Conservation (phyloP, 2,329 filamentous ascomycete species). For the Fonsecaea erecta region DNA sequence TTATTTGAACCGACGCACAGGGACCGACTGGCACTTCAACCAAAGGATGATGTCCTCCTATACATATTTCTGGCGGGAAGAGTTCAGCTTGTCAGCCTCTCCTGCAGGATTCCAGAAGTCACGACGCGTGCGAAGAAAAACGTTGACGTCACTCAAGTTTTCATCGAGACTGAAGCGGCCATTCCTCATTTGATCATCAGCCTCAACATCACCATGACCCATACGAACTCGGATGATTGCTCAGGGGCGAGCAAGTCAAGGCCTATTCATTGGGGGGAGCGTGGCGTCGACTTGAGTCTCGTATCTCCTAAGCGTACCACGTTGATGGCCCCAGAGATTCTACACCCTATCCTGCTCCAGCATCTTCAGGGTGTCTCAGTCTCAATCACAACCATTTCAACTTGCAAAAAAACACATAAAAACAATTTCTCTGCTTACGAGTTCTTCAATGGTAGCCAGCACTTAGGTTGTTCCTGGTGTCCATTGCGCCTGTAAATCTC, state of each 20-base stretch:
- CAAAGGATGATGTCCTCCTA: neutral
- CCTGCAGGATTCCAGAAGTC: neutral
- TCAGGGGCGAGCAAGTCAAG: too few species aligned
- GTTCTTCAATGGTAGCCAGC: neutral
- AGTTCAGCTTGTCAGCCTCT: constrained; percentile 8
- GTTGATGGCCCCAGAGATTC: too few species aligned
- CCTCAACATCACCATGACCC: neutral
- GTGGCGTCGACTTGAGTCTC: too few species aligned
- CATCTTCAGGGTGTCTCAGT: too few species aligned
- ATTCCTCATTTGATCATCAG: neutral
- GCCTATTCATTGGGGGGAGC: too few species aligned
- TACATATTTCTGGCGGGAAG: neutral
- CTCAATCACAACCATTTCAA: too few species aligned
- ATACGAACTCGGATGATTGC: too few species aligned
- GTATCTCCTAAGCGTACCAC: too few species aligned
- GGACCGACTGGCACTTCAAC: neutral
- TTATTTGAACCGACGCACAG: neutral
- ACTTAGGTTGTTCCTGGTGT: neutral
- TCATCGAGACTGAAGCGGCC: neutral
- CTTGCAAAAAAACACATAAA: neutral
- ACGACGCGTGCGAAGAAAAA: neutral
- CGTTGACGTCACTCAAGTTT: neutral
- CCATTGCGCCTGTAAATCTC: neutral
- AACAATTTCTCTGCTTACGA: neutral
- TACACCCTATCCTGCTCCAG: too few species aligned